Evolutionary conservation across 208 protist species (phyloP).

Genomic region (Crithidia sp.): DNA sequence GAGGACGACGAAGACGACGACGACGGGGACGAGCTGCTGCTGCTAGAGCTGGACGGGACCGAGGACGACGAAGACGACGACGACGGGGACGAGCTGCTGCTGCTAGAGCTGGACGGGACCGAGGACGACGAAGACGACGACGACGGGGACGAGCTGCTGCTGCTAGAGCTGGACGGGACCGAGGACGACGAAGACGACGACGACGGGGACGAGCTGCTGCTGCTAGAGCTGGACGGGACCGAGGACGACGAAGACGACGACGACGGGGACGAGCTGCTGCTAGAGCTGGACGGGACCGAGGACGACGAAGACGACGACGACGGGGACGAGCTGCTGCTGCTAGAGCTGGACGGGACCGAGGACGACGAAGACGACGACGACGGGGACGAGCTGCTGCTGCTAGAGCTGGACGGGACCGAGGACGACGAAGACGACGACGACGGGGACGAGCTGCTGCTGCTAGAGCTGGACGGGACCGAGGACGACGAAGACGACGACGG

Average conservation of each 20-base stretch:
- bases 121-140: slow-evolving; percentile 17
- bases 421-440: slow-evolving; percentile 18
- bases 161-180: neutral
- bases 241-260: slow-evolving; percentile 15
- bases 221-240: neutral
- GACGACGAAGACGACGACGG: slow-evolving; percentile 19
- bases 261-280: too few species aligned
- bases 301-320: too few species aligned
- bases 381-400: neutral
- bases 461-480: neutral
- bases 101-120: neutral
- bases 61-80: slow-evolving; percentile 17
- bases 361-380: slow-evolving; percentile 18
- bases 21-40: neutral
- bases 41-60: neutral
- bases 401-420: neutral
- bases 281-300: too few species aligned
- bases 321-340: neutral
- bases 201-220: neutral
- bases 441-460: neutral
- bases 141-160: neutral
- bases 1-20: slow-evolving; percentile 17
- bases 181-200: slow-evolving; percentile 17
- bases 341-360: neutral
- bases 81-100: neutral